A percentile compares a stretch with the other conserved stretches of the same genome.
Conservation (phyloP, 2,329 filamentous ascomycete genomes). For the Sphaerostilbella broomeana region DNA sequence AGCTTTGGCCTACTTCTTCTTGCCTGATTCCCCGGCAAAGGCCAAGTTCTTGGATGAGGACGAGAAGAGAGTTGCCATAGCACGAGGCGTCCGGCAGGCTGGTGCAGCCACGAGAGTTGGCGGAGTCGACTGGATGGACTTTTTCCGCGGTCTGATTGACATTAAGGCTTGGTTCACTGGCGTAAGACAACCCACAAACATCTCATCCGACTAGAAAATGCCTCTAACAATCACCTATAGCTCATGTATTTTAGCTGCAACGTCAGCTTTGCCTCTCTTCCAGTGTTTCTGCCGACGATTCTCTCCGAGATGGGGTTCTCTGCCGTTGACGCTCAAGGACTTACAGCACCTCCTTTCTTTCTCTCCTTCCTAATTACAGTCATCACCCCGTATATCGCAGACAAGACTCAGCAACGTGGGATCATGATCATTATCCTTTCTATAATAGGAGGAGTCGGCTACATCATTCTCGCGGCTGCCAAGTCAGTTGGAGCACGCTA, state of each 20-base stretch:
- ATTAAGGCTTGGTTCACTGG: constrained; percentile 22
- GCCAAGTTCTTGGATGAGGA: constrained; percentile 23
- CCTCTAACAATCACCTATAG: constrained; percentile 24
- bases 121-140: constrained; percentile 23
- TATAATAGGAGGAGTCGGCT: constrained; percentile 24
- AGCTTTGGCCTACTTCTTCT: constrained; percentile 23
- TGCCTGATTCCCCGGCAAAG: constrained; percentile 25
- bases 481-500: constrained; percentile 27
- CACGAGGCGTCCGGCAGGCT: constrained; percentile 19
- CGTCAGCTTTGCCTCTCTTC: constrained; percentile 31
- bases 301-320: constrained; percentile 34
- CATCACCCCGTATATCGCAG: constrained; percentile 26
- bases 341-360: constrained; percentile 36
- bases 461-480: constrained; percentile 21
- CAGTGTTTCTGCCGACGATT: constrained; percentile 37
- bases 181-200: constrained; percentile 5
- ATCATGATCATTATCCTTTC: constrained; percentile 24
- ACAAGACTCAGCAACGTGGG: constrained; percentile 30
- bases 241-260: constrained; percentile 35
- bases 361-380: constrained; percentile 30
- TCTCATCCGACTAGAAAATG: background rate
- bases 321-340: constrained; percentile 32
- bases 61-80: constrained; percentile 20
- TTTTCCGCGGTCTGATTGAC: constrained; percentile 28
- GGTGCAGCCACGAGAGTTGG: constrained; percentile 13